phyloP scores from a whole-genome alignment of 2,329 filamentous ascomycete genomes.

The Pyricularia pennisetigena region DNA sequence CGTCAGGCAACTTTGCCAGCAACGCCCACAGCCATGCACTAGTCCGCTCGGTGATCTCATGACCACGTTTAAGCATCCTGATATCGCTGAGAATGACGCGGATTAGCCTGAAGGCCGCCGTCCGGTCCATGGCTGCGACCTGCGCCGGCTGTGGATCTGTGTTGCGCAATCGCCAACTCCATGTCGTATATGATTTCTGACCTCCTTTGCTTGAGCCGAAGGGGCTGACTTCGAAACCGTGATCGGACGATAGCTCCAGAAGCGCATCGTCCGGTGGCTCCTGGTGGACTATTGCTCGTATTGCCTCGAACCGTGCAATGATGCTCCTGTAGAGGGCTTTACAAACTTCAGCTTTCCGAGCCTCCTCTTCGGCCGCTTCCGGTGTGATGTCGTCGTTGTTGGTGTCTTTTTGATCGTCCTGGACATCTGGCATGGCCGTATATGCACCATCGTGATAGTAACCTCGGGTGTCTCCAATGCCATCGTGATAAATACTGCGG shows the following conservation, averaged over 20 bases:
- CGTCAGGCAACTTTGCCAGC: conserved; percentile 63
- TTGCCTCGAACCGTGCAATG: conserved; percentile 50
- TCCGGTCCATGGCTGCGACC: conserved; percentile 55
- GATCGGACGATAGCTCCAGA: conserved; percentile 39
- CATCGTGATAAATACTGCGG: conserved; percentile 35
- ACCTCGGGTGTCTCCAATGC: conserved; percentile 45
- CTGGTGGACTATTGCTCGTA: conserved; percentile 52
- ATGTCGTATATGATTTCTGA: conserved; percentile 32
- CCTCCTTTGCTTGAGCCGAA: conserved; percentile 30
- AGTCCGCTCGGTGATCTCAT: conserved; percentile 51
- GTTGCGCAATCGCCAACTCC: conserved; percentile 40
- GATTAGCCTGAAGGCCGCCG: conserved; percentile 56
- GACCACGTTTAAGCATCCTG: conserved; percentile 51
- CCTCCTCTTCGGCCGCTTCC: conserved; percentile 7
- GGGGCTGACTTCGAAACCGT: conserved; percentile 45
- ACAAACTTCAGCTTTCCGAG: conserved; percentile 33
- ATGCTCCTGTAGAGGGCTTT: conserved; percentile 60
- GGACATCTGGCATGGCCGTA: conserved; percentile 44
- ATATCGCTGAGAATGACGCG: conserved; percentile 51
- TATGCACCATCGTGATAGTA: conserved; percentile 75
- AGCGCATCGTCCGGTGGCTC: conserved; percentile 42
- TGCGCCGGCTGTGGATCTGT: conserved; percentile 50
- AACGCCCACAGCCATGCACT: conserved; percentile 83
- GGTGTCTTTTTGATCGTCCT: conserved; percentile 16
- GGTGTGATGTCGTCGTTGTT: conserved; percentile 18